A percentile compares a stretch with the other conserved stretches of the same genome.
phyloP scores from a whole-genome alignment of 2,329 filamentous ascomycete genomes.

The Penicillium sp. region DNA sequence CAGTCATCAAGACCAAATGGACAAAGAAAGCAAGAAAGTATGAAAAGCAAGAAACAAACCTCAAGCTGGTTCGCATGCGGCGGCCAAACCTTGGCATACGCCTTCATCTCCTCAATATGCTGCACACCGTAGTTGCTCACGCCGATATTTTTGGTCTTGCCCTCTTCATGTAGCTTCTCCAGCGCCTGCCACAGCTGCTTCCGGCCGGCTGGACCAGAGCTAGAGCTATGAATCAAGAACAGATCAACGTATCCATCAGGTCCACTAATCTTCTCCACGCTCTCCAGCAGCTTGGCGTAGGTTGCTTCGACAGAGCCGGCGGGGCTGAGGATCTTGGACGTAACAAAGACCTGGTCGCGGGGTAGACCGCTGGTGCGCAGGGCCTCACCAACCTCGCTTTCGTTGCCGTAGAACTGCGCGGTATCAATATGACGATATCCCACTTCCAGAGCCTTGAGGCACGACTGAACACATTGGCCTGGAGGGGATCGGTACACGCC shows the following conservation, averaged over 20 bases:
- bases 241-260: conserved; percentile 63
- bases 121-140: conserved; percentile 67
- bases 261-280: conserved; percentile 59
- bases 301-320: conserved; percentile 53
- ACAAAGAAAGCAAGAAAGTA: neutral
- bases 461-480: conserved; percentile 55
- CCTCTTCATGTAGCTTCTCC: conserved; percentile 57
- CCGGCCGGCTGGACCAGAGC: conserved; percentile 51
- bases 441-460: conserved; percentile 51
- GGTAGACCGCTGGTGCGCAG: conserved; percentile 54
- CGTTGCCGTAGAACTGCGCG: conserved; percentile 67
- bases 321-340: conserved; percentile 62
- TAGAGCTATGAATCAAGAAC: conserved; percentile 65
- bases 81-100: conserved; percentile 61
- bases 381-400: conserved; percentile 61
- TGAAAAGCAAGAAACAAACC: conserved; percentile 48
- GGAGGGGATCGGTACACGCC: conserved; percentile 62
- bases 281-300: conserved; percentile 57
- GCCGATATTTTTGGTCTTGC: conserved; percentile 61
- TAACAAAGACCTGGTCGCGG: conserved; percentile 59
- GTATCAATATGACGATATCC: conserved; percentile 55
- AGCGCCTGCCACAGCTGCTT: conserved; percentile 63
- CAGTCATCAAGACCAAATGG: conserved; percentile 12
- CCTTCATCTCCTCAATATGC: conserved; percentile 65
- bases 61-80: conserved; percentile 72